Evolutionary conservation across 495 filamentous ascomycete species (phyloP).

Genomic region (Lophium mytilinum): DNA sequence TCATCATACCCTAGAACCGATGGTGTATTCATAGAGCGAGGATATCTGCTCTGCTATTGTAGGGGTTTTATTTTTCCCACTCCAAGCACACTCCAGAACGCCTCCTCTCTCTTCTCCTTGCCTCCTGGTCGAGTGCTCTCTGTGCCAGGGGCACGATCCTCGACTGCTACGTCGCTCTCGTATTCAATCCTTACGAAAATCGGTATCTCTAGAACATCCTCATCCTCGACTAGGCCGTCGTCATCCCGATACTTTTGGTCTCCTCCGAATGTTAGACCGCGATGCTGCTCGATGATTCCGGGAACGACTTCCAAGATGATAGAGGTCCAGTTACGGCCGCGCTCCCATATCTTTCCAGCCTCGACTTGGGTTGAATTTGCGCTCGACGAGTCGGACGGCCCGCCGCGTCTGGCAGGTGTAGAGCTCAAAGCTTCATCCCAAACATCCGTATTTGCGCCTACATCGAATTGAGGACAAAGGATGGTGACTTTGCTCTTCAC

Average conservation of each 20-base stretch:
- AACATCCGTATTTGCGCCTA: constrained; percentile 89
- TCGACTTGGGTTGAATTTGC: constrained; percentile 44
- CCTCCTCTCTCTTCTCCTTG: constrained; percentile 68
- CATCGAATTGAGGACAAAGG: constrained; percentile 87
- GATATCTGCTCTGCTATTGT: too few relatives aligned
- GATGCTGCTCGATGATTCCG: constrained; percentile 34
- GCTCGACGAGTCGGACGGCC: not conserved
- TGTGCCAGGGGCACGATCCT: constrained; percentile 42
- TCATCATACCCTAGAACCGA: too few relatives aligned
- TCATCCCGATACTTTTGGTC: constrained; percentile 4
- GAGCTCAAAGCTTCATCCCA: constrained; percentile 83
- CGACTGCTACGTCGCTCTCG: constrained; percentile 69
- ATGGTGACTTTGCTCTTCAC: constrained; percentile 78
- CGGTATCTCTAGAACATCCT: constrained; percentile 90
- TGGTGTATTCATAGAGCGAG: too few relatives aligned
- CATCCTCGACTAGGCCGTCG: constrained; percentile 53
- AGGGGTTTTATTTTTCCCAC: constrained; percentile 57
- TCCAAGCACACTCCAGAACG: constrained; percentile 91
- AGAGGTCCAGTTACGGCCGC: constrained; percentile 88
- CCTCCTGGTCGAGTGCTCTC: constrained; percentile 36
- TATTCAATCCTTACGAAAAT: constrained; percentile 89
- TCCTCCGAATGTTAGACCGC: constrained; percentile 2
- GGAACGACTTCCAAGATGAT: constrained; percentile 88
- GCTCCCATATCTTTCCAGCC: constrained; percentile 91
- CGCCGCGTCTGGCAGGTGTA: constrained; percentile 10